Base-by-base conservation (phyloP, 495 filamentous ascomycete genomes). In the Trichoderma virens region DNA sequence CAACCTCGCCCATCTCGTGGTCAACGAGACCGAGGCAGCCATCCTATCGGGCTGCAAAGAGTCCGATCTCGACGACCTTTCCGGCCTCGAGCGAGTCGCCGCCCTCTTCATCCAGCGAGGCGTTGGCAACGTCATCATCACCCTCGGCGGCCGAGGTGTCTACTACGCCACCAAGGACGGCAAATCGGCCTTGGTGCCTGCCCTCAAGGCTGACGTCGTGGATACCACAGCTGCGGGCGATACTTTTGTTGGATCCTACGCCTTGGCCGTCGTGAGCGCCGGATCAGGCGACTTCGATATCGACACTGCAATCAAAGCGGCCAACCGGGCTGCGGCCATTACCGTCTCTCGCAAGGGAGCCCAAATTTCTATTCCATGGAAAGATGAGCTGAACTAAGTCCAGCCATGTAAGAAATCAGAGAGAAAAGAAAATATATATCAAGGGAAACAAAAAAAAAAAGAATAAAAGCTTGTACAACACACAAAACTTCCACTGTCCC, bases 211-310 rank as follows among this genome's bases (percentile, higher is more conserved):
- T 0, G 85, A 81, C 63, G 93, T 97, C 25, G 82, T 96, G 6
- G 94, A 98, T 76, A 98, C 93, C 6, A 98, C 94, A 5, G 93
- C 88, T 0, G 94, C 93, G 18, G 94, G 94, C 0, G 94, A 98
- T 74, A 96, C 93, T 5, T 98, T 96, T 75, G 90, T 95, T 2
- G 94, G 94, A 2, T 85, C 80, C 43, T 97, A 96, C 76, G 90
- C 93, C 4, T 84, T 93, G 23, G 81, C 82, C 60, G 80, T 88
- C 16, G 81, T 80, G 14, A 39, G 59, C 31, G 59, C 59, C 0
- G 81, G 79, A 65, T 82, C 80, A 38, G 73, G 70, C 27, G 73
- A 66, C 20, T 80, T 77, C 64, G 76, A 83, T 41, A 83, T 88
- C 68, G 83, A 79, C 47, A 75, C 75, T 13, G 88, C 88, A 0